Base-by-base conservation (phyloP, 1,139 yeast genomes). In the Diutina pseudorugosa region DNA sequence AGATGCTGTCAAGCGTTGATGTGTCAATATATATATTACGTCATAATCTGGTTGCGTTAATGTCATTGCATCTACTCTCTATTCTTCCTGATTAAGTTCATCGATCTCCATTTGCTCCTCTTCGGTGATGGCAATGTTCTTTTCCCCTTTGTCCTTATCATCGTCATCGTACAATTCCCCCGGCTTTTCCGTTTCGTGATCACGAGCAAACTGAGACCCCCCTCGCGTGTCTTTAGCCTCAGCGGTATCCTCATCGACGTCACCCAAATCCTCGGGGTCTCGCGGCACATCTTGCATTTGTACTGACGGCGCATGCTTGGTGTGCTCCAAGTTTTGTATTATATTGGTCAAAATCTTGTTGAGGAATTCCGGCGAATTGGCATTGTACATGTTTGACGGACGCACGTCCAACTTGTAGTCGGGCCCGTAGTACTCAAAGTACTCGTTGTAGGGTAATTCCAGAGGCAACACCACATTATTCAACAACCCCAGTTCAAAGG, bases 371-470 rank as follows among this genome's bases (percentile, higher is more conserved):
- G 95, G 93, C 27, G 93, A 82, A 69, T 93, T 93, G 53, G 96
- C 96, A 68, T 93, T 93, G 71, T 87, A 89, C 98, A 93, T 91
- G 66, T 93, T 93, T 18, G 95, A 85, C 14, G 97, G 95, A 58
- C 97, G 79, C 51, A 93, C 98, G 63, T 91, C 97, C 54, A 87
- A 73, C 64, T 85, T 84, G 68, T 93, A 91, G 69, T 91, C 97
- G 1, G 98, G 98, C 0, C 98, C 97, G 68, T 86, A 91, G 71
- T 91, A 91, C 70, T 91, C 98, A 69, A 88, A 91, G 71, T 93
- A 93, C 67, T 93, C 98, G 66, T 91, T 91, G 73, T 89, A 91
- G 6, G 98, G 98, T 60, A 91, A 77, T 63, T 91, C 96, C 14
- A 82, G 73, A 25, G 90, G 95, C 58, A 91, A 73, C 21, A 81